phyloP scores from a whole-genome alignment of 345 rosid species.

The Litchi chinensis region DNA sequence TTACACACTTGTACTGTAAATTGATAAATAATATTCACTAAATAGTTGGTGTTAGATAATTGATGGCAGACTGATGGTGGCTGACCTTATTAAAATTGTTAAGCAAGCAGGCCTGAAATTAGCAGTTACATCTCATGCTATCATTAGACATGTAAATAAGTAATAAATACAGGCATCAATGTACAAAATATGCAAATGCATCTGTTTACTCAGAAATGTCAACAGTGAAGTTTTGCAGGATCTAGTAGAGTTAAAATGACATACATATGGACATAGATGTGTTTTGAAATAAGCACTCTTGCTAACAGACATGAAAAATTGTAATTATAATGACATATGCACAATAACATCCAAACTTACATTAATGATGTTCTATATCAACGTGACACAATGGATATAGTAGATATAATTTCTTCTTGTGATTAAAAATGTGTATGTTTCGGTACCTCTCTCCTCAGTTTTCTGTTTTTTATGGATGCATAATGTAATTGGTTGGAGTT shows the following conservation, averaged over 20 bases:
- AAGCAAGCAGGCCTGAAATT: neutral
- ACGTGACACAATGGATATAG: neutral
- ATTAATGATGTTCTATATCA: neutral
- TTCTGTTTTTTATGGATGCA: too few relatives aligned
- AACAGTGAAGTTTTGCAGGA: neutral
- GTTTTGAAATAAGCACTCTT: neutral
- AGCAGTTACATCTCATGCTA: neutral
- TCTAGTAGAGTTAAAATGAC: neutral
- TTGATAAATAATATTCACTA: neutral
- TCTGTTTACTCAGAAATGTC: neutral
- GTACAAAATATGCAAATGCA: neutral
- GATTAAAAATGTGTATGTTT: too few relatives aligned
- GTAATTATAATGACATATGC: neutral
- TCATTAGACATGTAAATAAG: neutral
- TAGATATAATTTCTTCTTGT: too few relatives aligned
- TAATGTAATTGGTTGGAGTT: too few relatives aligned
- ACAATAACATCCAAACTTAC: neutral
- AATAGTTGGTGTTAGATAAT: neutral
- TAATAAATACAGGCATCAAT: neutral
- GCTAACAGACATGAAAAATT: neutral
- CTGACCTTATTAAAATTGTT: neutral
- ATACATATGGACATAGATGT: neutral
- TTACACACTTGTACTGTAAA: neutral
- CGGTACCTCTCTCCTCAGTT: too few relatives aligned
- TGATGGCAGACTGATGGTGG: neutral